Percentiles rank a stretch among this genome's conserved stretches.
phyloP scores from a whole-genome alignment of 2,329 filamentous ascomycete species.

The Massarina eburnea region DNA sequence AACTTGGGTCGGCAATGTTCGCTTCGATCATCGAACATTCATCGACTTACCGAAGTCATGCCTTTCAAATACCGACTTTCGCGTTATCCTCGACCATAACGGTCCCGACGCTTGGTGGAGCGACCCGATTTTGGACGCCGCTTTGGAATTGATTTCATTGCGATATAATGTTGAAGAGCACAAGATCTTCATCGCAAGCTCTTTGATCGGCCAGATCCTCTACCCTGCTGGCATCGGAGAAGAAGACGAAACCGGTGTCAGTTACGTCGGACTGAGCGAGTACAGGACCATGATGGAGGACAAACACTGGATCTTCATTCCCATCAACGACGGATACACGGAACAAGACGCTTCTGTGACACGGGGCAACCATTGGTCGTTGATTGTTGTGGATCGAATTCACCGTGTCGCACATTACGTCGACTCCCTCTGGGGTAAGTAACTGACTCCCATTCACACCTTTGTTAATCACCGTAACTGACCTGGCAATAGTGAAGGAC shows the following conservation, averaged over 20 bases:
- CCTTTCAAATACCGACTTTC: constrained; percentile 16
- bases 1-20: too few species aligned
- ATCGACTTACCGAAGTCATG: constrained; percentile 13
- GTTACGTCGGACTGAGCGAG: constrained; percentile 10
- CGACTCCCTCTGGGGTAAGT: constrained; percentile 23
- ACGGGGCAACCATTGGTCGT: constrained; percentile 22
- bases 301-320: constrained; percentile 27
- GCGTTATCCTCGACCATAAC: constrained; percentile 2
- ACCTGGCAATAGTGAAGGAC: neutral
- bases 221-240: constrained; percentile 4
- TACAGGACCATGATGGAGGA: constrained; percentile 9
- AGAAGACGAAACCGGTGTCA: constrained; percentile 1
- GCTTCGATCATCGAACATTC: too few species aligned
- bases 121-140: constrained; percentile 21
- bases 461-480: too few species aligned
- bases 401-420: constrained; percentile 14
- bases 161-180: constrained; percentile 7
- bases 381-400: constrained; percentile 18
- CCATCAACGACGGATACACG: constrained; percentile 24
- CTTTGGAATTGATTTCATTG: constrained; percentile 17
- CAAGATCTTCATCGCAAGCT: constrained; percentile 20
- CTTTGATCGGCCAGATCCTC: constrained; percentile 15
- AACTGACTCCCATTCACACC: too few species aligned
- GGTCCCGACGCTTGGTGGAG: constrained; percentile 16
- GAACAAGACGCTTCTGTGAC: neutral